These are phyloP conservation scores for Penicillium cinerascens DNA, from an alignment of 495 filamentous ascomycete species.

Conservation along the genomic window DNA sequence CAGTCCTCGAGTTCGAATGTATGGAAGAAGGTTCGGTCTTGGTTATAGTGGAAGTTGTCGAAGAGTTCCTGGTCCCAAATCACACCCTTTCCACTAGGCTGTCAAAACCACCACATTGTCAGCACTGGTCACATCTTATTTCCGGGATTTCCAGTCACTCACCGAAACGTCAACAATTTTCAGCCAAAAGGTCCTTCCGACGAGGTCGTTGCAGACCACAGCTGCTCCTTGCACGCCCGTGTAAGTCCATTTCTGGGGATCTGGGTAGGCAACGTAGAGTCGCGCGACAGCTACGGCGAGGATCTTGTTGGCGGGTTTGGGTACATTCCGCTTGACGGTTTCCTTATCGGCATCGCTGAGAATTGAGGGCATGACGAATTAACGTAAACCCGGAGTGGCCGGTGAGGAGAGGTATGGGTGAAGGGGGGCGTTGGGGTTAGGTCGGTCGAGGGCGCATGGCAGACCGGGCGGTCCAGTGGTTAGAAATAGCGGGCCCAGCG, in stretches of 20 bases:
- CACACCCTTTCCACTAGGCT: conserved; percentile 81
- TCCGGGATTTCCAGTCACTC: conserved; percentile 32
- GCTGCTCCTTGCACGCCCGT: conserved; percentile 90
- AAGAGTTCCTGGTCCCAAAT: conserved; percentile 99
- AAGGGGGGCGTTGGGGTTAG: conserved; percentile 5
- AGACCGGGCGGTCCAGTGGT: conserved; percentile 15
- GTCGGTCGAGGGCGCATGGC: conserved; percentile 32
- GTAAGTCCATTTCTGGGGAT: conserved; percentile 83
- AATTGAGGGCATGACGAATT: conserved; percentile 73
- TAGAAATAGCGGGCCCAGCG: conserved; percentile 13
- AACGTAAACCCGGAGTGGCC: conserved; percentile 3
- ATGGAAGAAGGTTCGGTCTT: conserved; percentile 95
- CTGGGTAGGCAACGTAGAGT: conserved; percentile 90
- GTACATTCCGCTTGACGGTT: conserved; percentile 84
- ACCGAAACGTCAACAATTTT: conserved; percentile 97
- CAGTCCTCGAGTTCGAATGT: conserved; percentile 93
- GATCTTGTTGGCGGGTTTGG: conserved; percentile 92
- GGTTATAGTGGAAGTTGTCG: conserved; percentile 89
- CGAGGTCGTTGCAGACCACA: conserved; percentile 90
- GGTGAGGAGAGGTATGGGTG: conserved; percentile 7
- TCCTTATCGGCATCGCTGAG: conserved; percentile 89
- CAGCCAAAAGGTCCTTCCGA: conserved; percentile 93
- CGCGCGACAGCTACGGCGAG: conserved; percentile 87
- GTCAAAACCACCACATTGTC: conserved; percentile 11
- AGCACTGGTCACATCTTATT: conserved; percentile 10